Conservation (phyloP, 2,329 filamentous ascomycete species). For the Aspergillus udagawae region DNA sequence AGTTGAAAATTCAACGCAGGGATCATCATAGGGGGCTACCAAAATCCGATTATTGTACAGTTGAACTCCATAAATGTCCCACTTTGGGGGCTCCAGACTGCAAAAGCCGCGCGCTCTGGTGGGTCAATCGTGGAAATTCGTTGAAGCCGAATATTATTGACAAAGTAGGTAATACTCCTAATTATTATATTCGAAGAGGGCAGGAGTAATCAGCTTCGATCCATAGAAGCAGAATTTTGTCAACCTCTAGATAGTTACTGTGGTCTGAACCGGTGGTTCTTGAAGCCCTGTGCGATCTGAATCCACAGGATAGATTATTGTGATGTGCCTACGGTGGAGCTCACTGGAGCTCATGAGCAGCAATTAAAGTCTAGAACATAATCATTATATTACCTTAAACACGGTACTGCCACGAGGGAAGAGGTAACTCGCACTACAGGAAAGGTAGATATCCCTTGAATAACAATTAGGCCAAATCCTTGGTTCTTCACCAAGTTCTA, state of each 20-base stretch:
- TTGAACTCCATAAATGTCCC: constrained; percentile 6
- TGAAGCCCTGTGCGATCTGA: background rate
- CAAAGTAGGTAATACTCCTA: background rate
- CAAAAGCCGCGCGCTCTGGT: background rate
- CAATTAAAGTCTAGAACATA: background rate
- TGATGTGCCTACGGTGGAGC: background rate
- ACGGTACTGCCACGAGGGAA: background rate
- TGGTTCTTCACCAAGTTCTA: background rate
- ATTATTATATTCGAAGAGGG: background rate
- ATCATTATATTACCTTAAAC: background rate
- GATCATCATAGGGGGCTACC: constrained; percentile 15
- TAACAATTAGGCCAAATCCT: background rate
- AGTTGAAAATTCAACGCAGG: constrained; percentile 9
- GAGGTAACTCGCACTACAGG: background rate
- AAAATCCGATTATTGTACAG: background rate
- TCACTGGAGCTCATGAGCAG: background rate
- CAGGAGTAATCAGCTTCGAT: background rate
- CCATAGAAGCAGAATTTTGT: background rate
- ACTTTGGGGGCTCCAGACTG: background rate
- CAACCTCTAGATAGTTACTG: background rate
- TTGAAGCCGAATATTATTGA: background rate
- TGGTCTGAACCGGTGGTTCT: background rate
- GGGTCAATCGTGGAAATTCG: background rate
- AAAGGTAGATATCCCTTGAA: background rate
- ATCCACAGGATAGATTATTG: background rate